Percentiles rank a stretch among this genome's conserved stretches.
Conservation (phyloP, 768 basidiomycete genomes). For the Boletus insuetus region DNA sequence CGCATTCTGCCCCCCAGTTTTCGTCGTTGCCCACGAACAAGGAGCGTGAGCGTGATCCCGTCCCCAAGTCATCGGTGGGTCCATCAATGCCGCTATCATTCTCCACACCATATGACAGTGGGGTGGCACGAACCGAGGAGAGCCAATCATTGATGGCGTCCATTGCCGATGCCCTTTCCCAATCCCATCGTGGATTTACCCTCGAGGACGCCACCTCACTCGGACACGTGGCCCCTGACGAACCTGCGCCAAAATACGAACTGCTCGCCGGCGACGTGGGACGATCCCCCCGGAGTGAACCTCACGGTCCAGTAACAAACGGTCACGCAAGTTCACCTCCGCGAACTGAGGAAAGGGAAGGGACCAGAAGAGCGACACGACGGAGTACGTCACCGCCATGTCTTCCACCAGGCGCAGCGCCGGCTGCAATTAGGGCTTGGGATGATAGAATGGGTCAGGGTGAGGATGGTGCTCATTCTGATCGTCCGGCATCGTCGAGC, state of each 20-base stretch:
- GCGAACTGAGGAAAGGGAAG: conserved; percentile 12
- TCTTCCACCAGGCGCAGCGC: conserved; percentile 44
- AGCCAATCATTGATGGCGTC: conserved; percentile 38
- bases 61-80: conserved; percentile 7
- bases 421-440: conserved; percentile 35
- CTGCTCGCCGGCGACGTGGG: conserved; percentile 8
- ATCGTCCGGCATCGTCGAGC: conserved; percentile 32
- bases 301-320: conserved; percentile 16
- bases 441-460: conserved; percentile 35
- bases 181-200: conserved; percentile 23
- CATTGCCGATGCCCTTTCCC: conserved; percentile 37
- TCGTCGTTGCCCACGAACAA: conserved; percentile 61
- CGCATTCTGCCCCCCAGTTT: conserved; percentile 38
- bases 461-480: conserved; percentile 31
- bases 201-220: conserved; percentile 23
- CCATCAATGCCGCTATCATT: conserved; percentile 3
- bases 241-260: conserved; percentile 40
- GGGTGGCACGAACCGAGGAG: conserved; percentile 15
- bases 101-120: conserved; percentile 6
- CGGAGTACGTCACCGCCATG: conserved; percentile 37
- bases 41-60: conserved; percentile 36
- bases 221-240: conserved; percentile 24
- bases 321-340: conserved; percentile 10
- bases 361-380: conserved; percentile 24
- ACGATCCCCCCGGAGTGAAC: conserved; percentile 13